Conservation (phyloP, 2,329 filamentous ascomycete species). For the Neofusicoccum umdonicola region DNA sequence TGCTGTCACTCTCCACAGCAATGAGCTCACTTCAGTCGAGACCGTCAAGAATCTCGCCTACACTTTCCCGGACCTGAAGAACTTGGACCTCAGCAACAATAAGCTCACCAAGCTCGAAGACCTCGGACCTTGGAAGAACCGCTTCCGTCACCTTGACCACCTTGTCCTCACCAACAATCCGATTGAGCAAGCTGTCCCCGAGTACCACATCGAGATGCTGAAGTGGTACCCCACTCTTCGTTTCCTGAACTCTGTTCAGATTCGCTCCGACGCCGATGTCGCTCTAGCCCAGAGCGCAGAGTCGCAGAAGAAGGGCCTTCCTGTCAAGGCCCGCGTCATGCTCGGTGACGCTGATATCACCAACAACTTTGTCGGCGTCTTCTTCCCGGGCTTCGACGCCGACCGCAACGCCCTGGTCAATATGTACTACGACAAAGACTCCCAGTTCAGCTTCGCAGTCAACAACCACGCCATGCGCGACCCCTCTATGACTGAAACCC, state of each 20-base stretch:
- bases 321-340: conserved; percentile 64
- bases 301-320: conserved; percentile 54
- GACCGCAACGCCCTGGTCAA: conserved; percentile 63
- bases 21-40: conserved; percentile 70
- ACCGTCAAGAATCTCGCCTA: conserved; percentile 72
- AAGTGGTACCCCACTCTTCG: conserved; percentile 81
- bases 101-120: conserved; percentile 66
- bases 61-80: conserved; percentile 80
- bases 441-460: conserved; percentile 72
- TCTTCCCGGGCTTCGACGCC: conserved; percentile 71
- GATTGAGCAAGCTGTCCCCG: conserved; percentile 49
- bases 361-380: conserved; percentile 72
- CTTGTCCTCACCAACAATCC: conserved; percentile 77
- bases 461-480: conserved; percentile 61
- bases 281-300: conserved; percentile 25
- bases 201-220: conserved; percentile 66
- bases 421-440: conserved; percentile 72
- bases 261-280: conserved; percentile 71
- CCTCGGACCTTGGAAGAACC: conserved; percentile 73
- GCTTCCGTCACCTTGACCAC: conserved; percentile 76
- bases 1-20: conserved; percentile 78
- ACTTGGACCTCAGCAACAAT: conserved; percentile 87
- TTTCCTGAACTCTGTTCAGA: conserved; percentile 70
- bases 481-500: conserved; percentile 32
- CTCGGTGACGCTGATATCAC: conserved; percentile 71